A percentile compares a stretch with the other conserved stretches of the same genome.
phyloP scores from a whole-genome alignment of 345 rosid species.

The Triadica sebifera region DNA sequence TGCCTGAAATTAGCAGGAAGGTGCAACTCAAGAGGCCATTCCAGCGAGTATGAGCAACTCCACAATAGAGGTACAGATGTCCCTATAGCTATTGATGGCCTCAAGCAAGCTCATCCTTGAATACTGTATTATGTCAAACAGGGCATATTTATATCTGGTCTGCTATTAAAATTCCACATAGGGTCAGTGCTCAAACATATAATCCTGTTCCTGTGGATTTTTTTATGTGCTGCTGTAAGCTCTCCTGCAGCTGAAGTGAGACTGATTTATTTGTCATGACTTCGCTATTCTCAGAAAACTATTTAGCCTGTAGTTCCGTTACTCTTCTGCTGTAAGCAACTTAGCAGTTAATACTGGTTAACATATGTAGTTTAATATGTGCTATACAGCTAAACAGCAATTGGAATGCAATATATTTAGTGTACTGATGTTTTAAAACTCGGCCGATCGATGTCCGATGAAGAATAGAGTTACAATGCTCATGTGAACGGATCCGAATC shows the following conservation, averaged over 20 bases:
- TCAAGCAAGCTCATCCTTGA: slow-evolving; percentile 28
- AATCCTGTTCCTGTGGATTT: no score
- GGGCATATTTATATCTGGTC: slow-evolving; percentile 1
- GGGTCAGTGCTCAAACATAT: neutral
- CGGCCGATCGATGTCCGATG: neutral
- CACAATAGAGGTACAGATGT: slow-evolving; percentile 35
- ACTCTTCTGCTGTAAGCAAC: neutral
- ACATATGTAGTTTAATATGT: neutral
- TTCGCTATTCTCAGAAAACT: neutral
- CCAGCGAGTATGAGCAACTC: slow-evolving; percentile 49
- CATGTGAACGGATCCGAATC: no score
- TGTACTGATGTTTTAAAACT: no score
- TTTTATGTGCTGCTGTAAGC: neutral
- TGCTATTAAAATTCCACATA: neutral
- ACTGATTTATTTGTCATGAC: neutral
- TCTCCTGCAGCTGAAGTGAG: neutral
- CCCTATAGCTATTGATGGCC: slow-evolving; percentile 28
- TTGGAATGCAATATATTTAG: neutral
- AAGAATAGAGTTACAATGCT: neutral
- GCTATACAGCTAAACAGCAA: neutral
- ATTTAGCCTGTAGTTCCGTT: neutral
- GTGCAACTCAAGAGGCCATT: slow-evolving; percentile 15
- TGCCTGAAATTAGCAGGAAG: slow-evolving; percentile 54
- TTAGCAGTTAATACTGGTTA: neutral
- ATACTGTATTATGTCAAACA: slow-evolving; percentile 4